A percentile compares a stretch with the other conserved stretches of the same genome.
phyloP scores from a whole-genome alignment of 208 protist genomes.

The Trypanosoma rangeli region DNA sequence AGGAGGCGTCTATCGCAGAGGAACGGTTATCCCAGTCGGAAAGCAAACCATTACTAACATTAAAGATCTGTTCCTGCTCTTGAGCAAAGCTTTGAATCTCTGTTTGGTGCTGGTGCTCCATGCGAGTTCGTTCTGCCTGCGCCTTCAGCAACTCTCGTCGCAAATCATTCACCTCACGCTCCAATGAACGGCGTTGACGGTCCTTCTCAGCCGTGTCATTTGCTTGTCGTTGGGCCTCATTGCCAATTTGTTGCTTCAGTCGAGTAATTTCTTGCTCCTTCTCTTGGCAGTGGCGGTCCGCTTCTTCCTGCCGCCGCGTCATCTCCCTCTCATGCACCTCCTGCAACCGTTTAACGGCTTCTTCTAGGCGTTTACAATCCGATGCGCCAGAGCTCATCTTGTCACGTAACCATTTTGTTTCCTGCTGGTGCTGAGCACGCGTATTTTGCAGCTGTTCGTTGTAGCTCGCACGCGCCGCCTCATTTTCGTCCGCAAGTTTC shows the following conservation, averaged over 20 bases:
- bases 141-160: constrained; percentile 33
- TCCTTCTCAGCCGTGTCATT: constrained; percentile 59
- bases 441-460: constrained; percentile 33
- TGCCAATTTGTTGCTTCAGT: constrained; percentile 39
- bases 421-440: constrained; percentile 40
- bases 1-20: constrained; percentile 42
- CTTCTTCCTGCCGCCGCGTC: constrained; percentile 39
- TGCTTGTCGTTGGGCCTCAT: constrained; percentile 24
- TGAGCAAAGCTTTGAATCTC: constrained; percentile 57
- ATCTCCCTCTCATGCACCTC: constrained; percentile 50
- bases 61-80: constrained; percentile 63
- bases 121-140: constrained; percentile 38
- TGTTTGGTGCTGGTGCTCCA: constrained; percentile 60
- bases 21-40: constrained; percentile 70
- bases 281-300: constrained; percentile 36
- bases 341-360: constrained; percentile 45
- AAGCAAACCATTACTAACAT: constrained; percentile 53
- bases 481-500: constrained; percentile 46
- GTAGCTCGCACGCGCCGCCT: constrained; percentile 32
- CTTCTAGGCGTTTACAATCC: constrained; percentile 40
- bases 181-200: constrained; percentile 46
- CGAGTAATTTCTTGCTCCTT: constrained; percentile 39
- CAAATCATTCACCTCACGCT: constrained; percentile 45
- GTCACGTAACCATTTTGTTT: constrained; percentile 45
- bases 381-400: constrained; percentile 32